A percentile compares a stretch with the other conserved stretches of the same genome.
Conservation (phyloP, 2,329 filamentous ascomycete genomes). For the Sporothrix globosa region DNA sequence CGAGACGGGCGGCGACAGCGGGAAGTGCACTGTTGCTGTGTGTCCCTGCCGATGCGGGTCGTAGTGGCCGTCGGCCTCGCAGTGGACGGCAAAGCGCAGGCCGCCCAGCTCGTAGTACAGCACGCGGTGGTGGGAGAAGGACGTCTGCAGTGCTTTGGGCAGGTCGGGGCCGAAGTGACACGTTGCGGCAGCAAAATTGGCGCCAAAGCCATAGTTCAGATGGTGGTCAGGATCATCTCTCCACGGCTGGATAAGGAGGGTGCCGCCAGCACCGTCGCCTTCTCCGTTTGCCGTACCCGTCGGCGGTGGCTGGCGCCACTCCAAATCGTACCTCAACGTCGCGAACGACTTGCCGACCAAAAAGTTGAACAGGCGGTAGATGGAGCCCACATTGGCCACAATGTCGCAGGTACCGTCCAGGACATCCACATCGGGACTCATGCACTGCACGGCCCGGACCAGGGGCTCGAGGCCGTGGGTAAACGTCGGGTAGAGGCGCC, state of each 20-base stretch:
- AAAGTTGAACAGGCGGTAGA: constrained; percentile 37
- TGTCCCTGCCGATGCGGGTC: not conserved
- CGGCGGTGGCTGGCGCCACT: constrained; percentile 17
- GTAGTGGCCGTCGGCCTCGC: constrained; percentile 37
- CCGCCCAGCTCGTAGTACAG: constrained; percentile 36
- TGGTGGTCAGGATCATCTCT: constrained; percentile 34
- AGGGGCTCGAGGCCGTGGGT: constrained; percentile 37
- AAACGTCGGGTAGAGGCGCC: constrained; percentile 30
- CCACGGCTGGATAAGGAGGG: constrained; percentile 37
- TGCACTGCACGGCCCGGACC: constrained; percentile 35
- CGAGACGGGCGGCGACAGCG: constrained; percentile 13
- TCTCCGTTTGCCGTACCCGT: not conserved
- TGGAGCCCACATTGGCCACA: constrained; percentile 36
- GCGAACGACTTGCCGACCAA: constrained; percentile 10
- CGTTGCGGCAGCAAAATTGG: constrained; percentile 37
- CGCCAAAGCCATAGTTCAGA: constrained; percentile 33
- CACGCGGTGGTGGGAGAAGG: constrained; percentile 38
- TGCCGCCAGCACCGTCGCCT: not conserved
- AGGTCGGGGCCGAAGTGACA: constrained; percentile 34
- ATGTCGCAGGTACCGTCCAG: constrained; percentile 33
- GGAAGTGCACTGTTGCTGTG: not conserved
- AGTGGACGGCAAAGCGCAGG: constrained; percentile 36
- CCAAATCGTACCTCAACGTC: constrained; percentile 35
- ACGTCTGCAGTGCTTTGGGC: constrained; percentile 28
- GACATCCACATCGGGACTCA: constrained; percentile 29